These are phyloP conservation scores for Penicillium hesseltinei DNA, from an alignment of 2,329 filamentous ascomycete genomes.

Conservation along the genomic window DNA sequence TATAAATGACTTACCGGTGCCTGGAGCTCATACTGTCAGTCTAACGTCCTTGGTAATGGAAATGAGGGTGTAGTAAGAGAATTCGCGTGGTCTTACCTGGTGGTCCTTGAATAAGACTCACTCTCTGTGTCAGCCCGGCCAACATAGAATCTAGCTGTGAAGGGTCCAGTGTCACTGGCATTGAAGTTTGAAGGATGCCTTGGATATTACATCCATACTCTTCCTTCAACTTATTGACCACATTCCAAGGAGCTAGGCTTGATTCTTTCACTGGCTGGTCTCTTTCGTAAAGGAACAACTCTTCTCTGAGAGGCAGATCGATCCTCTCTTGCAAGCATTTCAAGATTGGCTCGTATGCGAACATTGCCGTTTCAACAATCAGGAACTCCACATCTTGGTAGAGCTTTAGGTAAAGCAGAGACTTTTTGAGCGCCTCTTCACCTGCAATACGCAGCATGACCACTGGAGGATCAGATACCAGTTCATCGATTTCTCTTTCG, in stretches of 20 bases:
- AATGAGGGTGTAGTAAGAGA: neutral
- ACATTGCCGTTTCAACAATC: constrained; percentile 63
- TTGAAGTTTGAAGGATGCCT: constrained; percentile 28
- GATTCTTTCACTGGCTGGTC: constrained; percentile 10
- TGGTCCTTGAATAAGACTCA: constrained; percentile 69
- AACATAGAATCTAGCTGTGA: constrained; percentile 60
- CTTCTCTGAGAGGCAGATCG: constrained; percentile 56
- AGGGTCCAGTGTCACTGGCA: constrained; percentile 45
- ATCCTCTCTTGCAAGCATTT: constrained; percentile 56
- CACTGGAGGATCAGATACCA: constrained; percentile 45
- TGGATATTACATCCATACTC: constrained; percentile 30
- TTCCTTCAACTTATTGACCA: constrained; percentile 19
- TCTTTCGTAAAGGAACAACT: constrained; percentile 47
- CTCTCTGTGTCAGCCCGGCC: constrained; percentile 50
- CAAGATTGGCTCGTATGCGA: constrained; percentile 68
- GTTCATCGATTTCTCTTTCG: constrained; percentile 50
- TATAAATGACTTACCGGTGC: constrained; percentile 74
- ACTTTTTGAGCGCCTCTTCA: constrained; percentile 45
- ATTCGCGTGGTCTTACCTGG: constrained; percentile 53
- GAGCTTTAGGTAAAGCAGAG: constrained; percentile 47
- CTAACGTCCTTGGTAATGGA: neutral
- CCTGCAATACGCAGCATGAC: constrained; percentile 55
- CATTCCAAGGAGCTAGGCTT: constrained; percentile 7
- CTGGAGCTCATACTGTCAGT: constrained; percentile 37
- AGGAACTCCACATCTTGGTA: constrained; percentile 49